Evolutionary conservation across 306 rosid genomes (phyloP), one percentile per base, ranked within the genome.

Genomic region (Cyamopsis tetragonoloba): DNA sequence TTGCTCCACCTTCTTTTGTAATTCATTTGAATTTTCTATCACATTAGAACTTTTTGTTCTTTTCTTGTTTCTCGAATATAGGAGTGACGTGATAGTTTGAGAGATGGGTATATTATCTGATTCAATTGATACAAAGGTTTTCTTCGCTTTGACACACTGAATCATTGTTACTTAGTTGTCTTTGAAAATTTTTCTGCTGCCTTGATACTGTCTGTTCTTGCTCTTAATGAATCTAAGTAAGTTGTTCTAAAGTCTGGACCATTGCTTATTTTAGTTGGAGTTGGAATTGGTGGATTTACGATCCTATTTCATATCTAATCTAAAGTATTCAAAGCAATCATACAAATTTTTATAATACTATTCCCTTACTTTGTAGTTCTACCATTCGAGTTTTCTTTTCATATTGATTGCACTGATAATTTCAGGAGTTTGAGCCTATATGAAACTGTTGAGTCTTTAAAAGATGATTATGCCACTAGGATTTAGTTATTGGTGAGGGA

Each of bases 91-190:
- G 35, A 46, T 63, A 12, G 22, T 67, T 44, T 27, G 62, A 11
- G 35, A 35, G 31, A 67, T 72, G 55, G 49, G 54, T 46, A 10
- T 49, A 50, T 46, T 57, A 22, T 51, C 70, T 31, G 32, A 43
- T 43, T 22, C 18, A 42, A 48, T 66, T 61, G 46, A 39, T 57
- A 47, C 6, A 13, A 8, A 39, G 57, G 30, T 53, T 11, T 51
- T 54, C 15, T 19, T 34, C 22, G 31, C 12, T 58, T 73, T 62
- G 12, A 37, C 47, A 18, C 23, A 37, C 18, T 23, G 50, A 47
- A 43, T 19, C 27, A 17, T 3, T 68, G 18, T 44, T 57, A 37
- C 3, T 13, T 19, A 19, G 8, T n/a, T 50, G 20, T 7, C 70
- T 37, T 35, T 11, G 55, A 10, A 31, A 48, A 14, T 1, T 10